Evolutionary conservation across 208 protist genomes (phyloP), one percentile per base, ranked within the genome.

Genomic region (Crithidia fasciculata): DNA sequence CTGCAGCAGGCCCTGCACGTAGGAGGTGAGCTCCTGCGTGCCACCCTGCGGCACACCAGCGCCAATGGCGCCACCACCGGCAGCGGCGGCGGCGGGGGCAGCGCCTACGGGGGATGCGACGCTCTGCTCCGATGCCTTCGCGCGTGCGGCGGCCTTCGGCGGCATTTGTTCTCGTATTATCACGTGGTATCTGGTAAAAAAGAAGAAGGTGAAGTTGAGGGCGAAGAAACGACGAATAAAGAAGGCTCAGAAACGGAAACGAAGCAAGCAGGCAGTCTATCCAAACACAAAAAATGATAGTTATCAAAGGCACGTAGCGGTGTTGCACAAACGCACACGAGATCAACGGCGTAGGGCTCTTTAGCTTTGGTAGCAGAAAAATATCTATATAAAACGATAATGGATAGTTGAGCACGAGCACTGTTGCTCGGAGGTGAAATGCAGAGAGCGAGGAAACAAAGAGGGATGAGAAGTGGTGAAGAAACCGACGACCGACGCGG

Each of bases 1-100:
- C 78, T 98, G 90, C 18, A 99, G 81, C 18, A 99, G 85, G 37
- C 89, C 90, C 80, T 99, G 97, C 72, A 98, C 95, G 63, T 97
- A 98, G n/a, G 84, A 74, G 2, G 94, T 98, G 15, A 98, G 83
- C 74, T 98, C 95, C 72, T 96, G 86, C 39, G 95, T 97, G 28
- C 87, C 89, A 19, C 75, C 76, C 44, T 72, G 65, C 28, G 72
- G 65, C 41, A 49, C 59, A 40, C 67, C 70, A 37, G 69, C 64
- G 28, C 69, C 54, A 19, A 39, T 43, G 41, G 67, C 16, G 13
- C 18, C 28, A 28, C 28, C 28, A 28, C 28, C 47, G 4, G 18
- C 49, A 6, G 65, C 61, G 6, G n/a, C 56, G 3, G 50, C 58
- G 4, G 79, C 65, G 5, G 61, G 37, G 4, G 49, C 52, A 12